Percentiles rank a stretch among this genome's conserved stretches.
Evolutionary conservation across 2,329 filamentous ascomycete species (phyloP).

Genomic region (Pseudovirgaria hyperparasitica): DNA sequence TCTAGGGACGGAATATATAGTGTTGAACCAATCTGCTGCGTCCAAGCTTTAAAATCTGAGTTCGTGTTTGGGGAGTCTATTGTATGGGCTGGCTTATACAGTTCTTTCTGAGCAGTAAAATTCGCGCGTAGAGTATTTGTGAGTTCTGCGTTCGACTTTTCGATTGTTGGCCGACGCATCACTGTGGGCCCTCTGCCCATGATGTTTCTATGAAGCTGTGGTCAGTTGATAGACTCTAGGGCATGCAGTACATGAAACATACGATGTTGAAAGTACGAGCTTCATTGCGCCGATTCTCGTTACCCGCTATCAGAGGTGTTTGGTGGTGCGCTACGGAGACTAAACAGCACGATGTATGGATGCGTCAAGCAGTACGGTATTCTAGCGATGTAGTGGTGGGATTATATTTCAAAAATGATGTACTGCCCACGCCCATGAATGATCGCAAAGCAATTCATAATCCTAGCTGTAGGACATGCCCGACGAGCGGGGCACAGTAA

Average conservation of each 20-base stretch:
- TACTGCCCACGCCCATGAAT: no score
- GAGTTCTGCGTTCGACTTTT: constrained; percentile 86
- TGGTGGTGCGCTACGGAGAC: no score
- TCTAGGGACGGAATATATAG: constrained; percentile 71
- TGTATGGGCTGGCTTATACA: constrained; percentile 29
- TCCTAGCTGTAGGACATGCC: no score
- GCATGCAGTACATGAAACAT: constrained; percentile 24
- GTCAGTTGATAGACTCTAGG: constrained; percentile 10
- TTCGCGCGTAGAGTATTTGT: constrained; percentile 78
- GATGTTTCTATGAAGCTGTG: constrained; percentile 64
- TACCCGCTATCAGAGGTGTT: no score
- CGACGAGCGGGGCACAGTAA: no score
- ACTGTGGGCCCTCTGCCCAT: constrained; percentile 75
- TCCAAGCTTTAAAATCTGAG: constrained; percentile 50
- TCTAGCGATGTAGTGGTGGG: no score
- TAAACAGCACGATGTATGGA: no score
- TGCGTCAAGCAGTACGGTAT: no score
- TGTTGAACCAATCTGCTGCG: constrained; percentile 34
- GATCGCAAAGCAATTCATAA: no score
- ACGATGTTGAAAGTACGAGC: constrained; percentile 79
- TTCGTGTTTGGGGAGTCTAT: constrained; percentile 15
- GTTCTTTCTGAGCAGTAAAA: constrained; percentile 61
- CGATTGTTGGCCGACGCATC: constrained; percentile 62
- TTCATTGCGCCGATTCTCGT: constrained; percentile 59
- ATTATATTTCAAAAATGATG: no score